A percentile compares a stretch with the other conserved stretches of the same genome.
Conservation (phyloP, 805 yeast species). For the Cyberlindnera veronae region DNA sequence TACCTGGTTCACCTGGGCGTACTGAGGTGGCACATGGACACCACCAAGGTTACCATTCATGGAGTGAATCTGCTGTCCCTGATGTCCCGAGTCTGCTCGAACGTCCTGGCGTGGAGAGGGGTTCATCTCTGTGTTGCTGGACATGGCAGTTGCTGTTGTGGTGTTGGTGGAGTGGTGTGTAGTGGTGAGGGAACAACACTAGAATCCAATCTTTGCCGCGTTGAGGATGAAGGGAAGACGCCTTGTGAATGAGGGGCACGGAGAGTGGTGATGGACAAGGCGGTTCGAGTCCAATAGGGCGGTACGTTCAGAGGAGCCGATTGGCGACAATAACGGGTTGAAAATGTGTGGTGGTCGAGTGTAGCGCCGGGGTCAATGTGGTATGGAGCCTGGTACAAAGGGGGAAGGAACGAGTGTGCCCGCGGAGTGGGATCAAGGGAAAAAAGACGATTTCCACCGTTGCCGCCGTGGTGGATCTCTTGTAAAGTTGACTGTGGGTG, state of each 20-base stretch:
- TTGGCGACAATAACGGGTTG: too few species aligned
- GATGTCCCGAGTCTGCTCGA: neutral
- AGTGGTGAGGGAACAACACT: too few species aligned
- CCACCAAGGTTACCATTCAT: conserved; percentile 3
- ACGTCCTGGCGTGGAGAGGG: conserved; percentile 10
- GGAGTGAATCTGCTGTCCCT: neutral
- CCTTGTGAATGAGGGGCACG: too few species aligned
- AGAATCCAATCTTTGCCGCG: too few species aligned
- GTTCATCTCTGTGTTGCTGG: conserved; percentile 4
- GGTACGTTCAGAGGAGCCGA: too few species aligned
- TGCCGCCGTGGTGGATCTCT: neutral
- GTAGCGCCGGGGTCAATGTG: too few species aligned
- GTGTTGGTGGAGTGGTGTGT: too few species aligned
- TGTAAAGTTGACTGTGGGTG: neutral
- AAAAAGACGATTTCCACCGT: neutral
- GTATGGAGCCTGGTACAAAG: too few species aligned
- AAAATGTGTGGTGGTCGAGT: too few species aligned
- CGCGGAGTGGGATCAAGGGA: neutral
- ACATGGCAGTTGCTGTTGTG: neutral
- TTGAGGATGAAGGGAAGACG: too few species aligned
- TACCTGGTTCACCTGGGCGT: conserved; percentile 9
- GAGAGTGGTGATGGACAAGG: too few species aligned
- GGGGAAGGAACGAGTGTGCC: conserved; percentile 1
- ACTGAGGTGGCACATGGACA: conserved; percentile 4
- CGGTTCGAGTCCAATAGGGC: too few species aligned